Evolutionary conservation across 768 basidiomycete genomes (phyloP).

Genomic region (Amanita fuliginea): DNA sequence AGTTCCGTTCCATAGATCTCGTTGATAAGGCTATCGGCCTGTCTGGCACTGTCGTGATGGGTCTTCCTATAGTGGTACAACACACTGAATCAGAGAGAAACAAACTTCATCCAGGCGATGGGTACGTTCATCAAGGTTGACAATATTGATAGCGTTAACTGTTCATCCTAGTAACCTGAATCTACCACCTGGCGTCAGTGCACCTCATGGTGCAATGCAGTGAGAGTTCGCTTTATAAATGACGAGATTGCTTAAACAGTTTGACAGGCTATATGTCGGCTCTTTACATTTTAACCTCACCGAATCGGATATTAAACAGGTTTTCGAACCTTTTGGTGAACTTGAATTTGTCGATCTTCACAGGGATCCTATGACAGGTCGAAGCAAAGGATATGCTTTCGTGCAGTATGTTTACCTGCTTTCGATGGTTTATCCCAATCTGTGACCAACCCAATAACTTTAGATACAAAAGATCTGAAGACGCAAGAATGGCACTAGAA

Average conservation of each 20-base stretch:
- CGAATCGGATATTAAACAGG: conserved; percentile 95
- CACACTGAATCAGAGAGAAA: conserved; percentile 96
- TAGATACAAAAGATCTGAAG: conserved; percentile 84
- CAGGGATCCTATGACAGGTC: conserved; percentile 86
- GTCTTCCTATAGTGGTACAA: conserved; percentile 93
- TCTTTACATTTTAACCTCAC: conserved; percentile 95
- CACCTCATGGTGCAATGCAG: conserved; percentile 79
- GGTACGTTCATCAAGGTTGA: conserved; percentile 34
- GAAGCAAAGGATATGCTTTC: conserved; percentile 97
- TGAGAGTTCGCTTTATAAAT: conserved; percentile 24
- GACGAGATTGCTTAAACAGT: conserved; percentile 2
- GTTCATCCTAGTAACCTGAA: conserved; percentile 51
- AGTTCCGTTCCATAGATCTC: conserved; percentile 82
- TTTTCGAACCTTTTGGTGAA: conserved; percentile 98
- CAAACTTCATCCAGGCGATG: conserved; percentile 78
- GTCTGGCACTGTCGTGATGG: conserved; percentile 95
- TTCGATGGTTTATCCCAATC: conserved; percentile 14
- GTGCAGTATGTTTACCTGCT: conserved; percentile 56
- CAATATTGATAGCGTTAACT: conserved; percentile 7
- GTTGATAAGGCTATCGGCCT: conserved; percentile 87
- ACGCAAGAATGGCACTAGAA: conserved; percentile 93
- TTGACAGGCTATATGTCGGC: conserved; percentile 84
- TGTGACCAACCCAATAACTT: neutral
- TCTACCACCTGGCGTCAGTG: conserved; percentile 74
- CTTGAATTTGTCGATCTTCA: conserved; percentile 98